Evolutionary conservation across 1,284 basidiomycete species (phyloP), one percentile per base, ranked within the genome.

Genomic region (Puccinia hordei): DNA sequence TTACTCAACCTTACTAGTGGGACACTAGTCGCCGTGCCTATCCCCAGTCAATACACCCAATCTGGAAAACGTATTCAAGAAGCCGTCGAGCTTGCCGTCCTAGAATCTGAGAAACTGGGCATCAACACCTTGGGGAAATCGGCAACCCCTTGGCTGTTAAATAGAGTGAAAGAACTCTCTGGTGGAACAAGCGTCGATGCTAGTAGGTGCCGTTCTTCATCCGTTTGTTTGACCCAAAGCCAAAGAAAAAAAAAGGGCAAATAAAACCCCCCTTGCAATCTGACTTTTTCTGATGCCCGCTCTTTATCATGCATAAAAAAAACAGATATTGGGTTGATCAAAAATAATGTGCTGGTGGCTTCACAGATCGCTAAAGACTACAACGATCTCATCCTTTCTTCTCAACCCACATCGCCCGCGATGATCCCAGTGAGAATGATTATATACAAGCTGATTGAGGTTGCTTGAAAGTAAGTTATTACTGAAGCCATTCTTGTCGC

Each of bases 61-160:
- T 87, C 88, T 19, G 94, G 95, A 3, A 87, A 88, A 69, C 84
- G 87, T 57, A 90, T 99, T 19, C 95, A 98, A 86, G 85, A 87
- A 35, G 90, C 91, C 0, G 93, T 98, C 4, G 92, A 97, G 82
- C 90, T 90, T 84, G 96, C 97, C 2, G 89, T 99, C 0, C 85
- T 86, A 27, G 96, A 99, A 86, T 92, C 92, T 10, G 90, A 93
- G 82, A 89, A 90, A 82, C 91, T 91, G 82, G 94, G 95, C 0
- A 88, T 98, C 71, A 92, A 90, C 84, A 91, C 89, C 83, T 87
- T 88, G 17, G 97, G 97, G 8, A 98, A 98, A 84, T 92, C 94
- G 82, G 95, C 90, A 13, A 99, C 97, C 0, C 97, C 97, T 2
- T 99, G 96, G 96, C 88, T 99, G 15, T 88, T 99, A 41, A 88